A percentile compares a stretch with the other conserved stretches of the same genome.
phyloP scores from a whole-genome alignment of 192 early-diverging fungal species.

The Kappamyces sp. region DNA sequence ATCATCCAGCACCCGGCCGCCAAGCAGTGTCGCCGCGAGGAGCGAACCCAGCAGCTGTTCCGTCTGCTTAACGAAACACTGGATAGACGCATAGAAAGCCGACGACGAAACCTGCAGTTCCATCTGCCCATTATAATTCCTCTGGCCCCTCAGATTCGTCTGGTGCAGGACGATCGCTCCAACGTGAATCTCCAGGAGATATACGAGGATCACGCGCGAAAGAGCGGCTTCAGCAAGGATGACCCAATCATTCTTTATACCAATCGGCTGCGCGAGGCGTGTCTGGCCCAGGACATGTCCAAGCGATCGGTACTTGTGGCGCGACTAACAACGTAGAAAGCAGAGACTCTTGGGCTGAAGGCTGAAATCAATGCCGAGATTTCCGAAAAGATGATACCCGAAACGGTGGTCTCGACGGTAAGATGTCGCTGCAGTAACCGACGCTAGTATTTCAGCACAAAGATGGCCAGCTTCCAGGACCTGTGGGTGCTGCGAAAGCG shows the following conservation, averaged over 20 bases:
- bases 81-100: constrained; percentile 74
- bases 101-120: constrained; percentile 72
- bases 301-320: constrained; percentile 45
- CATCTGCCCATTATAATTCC: constrained; percentile 89
- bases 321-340: constrained; percentile 29
- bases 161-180: constrained; percentile 88
- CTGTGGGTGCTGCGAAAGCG: constrained; percentile 93
- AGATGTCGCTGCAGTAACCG: neutral
- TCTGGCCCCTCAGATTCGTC: constrained; percentile 82
- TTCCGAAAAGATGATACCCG: constrained; percentile 73
- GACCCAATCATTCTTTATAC: constrained; percentile 79
- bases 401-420: constrained; percentile 76
- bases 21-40: constrained; percentile 85
- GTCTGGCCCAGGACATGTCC: constrained; percentile 34
- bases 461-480: constrained; percentile 75
- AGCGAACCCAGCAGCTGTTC: constrained; percentile 91
- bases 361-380: constrained; percentile 88
- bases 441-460: constrained; percentile 61
- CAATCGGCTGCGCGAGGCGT: constrained; percentile 62
- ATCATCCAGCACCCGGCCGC: constrained; percentile 91
- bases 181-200: constrained; percentile 87
- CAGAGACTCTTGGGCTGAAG: constrained; percentile 69
- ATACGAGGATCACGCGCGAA: constrained; percentile 81
- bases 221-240: constrained; percentile 72
- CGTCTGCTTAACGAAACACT: constrained; percentile 81